Evolutionary conservation across 2,329 filamentous ascomycete species (phyloP).

Genomic region (Emergomyces orientalis): DNA sequence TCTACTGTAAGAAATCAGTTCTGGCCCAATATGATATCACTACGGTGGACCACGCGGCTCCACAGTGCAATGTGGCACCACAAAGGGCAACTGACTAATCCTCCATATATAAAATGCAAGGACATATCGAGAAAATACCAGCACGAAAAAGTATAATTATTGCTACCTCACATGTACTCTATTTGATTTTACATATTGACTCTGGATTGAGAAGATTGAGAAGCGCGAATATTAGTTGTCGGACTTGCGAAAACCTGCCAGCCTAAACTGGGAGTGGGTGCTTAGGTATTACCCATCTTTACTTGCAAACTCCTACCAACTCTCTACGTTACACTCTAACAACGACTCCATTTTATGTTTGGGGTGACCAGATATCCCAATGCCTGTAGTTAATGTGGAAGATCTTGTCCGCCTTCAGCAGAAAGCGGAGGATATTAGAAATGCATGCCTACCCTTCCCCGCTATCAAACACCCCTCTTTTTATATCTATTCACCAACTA

Average conservation of each 20-base stretch:
- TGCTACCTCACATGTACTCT: not conserved
- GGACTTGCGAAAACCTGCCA: not conserved
- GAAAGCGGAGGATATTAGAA: constrained; percentile 80
- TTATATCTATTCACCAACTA: not conserved
- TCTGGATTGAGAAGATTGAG: not conserved
- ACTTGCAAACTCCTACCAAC: not conserved
- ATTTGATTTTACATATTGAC: not conserved
- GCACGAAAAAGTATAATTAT: not conserved
- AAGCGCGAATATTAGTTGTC: not conserved
- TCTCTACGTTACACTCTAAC: not conserved
- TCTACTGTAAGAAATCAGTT: not conserved
- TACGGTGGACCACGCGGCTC: not conserved
- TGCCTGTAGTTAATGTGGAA: constrained; percentile 87
- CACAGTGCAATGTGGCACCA: not conserved
- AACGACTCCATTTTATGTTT: not conserved
- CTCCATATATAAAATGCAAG: not conserved
- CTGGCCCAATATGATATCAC: not conserved
- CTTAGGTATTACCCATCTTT: constrained; percentile 3
- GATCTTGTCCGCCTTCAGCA: constrained; percentile 85
- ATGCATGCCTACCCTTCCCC: constrained; percentile 51
- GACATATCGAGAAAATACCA: not conserved
- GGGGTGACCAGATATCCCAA: constrained; percentile 37
- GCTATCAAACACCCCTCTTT: not conserved
- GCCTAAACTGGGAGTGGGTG: not conserved
- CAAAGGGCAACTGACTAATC: not conserved